Evolutionary conservation across 2,329 filamentous ascomycete genomes (phyloP), one percentile per base, ranked within the genome.

Genomic region (Cryphonectria naterciae): DNA sequence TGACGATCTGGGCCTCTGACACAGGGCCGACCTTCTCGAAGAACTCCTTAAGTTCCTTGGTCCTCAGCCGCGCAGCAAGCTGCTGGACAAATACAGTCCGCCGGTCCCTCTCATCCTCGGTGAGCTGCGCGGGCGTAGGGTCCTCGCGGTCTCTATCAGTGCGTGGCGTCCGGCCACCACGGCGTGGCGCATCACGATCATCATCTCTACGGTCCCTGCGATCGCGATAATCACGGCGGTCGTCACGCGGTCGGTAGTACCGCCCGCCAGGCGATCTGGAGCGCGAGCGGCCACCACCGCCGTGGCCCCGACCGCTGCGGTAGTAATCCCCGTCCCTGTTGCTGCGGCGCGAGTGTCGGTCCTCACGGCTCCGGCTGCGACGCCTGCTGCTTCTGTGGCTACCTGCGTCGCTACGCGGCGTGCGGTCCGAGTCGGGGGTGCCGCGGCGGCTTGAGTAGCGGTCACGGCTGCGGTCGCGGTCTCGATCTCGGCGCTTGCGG

Each of bases 71-170:
- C 75, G 95, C 95, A 76, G 96, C 96, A 79, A 99, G 92, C 83
- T 99, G 96, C 85, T 99, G 96, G 69, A 99, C 96, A 80, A 99
- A 99, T 72, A 99, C 94, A 71, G 97, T 99, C 77, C 96, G 93
- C 77, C 94, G 92, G 84, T 99, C 96, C 79, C 95, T 92, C 83
- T 99, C 96, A 83, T 98, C 96, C 81, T 98, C 95, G 77, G 93
- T 97, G 72, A 93, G 89, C 78, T 93, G 68, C 10, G 76, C 76
- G 1, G 78, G 90, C 39, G 94, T 92, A 68, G 92, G 90, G 70
- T 80, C 81, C 73, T 89, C 87, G 75, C 81, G 82, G 70, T 85
- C 79, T 73, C 91, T 88, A 77, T 86, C 85, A 72, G 83, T 81
- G 65, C 79, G 77, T 66, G 79, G 77, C 70, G 78, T 75, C 72